These are phyloP conservation scores for Pseudopithomyces maydicus DNA, from an alignment of 2,329 filamentous ascomycete species.

Conservation along the genomic window DNA sequence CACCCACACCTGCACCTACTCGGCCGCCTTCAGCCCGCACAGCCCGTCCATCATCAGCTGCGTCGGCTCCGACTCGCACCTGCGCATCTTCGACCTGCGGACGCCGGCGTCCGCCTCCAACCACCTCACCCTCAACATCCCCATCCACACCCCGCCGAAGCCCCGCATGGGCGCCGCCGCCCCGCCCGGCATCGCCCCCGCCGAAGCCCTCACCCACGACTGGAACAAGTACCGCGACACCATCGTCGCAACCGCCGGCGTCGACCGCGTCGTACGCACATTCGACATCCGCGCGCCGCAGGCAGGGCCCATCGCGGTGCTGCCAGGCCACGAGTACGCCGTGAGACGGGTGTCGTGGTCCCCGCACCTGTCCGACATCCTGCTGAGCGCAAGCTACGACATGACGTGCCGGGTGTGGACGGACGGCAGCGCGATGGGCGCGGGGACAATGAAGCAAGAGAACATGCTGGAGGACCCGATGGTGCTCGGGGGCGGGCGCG, in stretches of 20 bases:
- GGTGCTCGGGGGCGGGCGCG: conserved; percentile 61
- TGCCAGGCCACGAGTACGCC: conserved; percentile 90
- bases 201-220: conserved; percentile 90
- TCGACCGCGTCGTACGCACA: conserved; percentile 83
- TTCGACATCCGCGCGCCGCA: conserved; percentile 85
- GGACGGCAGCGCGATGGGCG: conserved; percentile 67
- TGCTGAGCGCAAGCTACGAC: conserved; percentile 92
- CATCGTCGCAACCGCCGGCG: conserved; percentile 84
- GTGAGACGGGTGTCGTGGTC: conserved; percentile 87
- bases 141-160: conserved; percentile 74
- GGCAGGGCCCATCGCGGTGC: conserved; percentile 72
- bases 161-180: conserved; percentile 51
- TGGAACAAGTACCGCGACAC: conserved; percentile 98
- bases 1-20: conserved; percentile 93
- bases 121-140: conserved; percentile 81
- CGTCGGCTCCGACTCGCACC: conserved; percentile 85
- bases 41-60: conserved; percentile 84
- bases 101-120: conserved; percentile 85
- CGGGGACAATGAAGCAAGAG: conserved; percentile 37
- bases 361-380: conserved; percentile 85
- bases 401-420: conserved; percentile 97
- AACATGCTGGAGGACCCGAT: conserved; percentile 44
- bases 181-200: conserved; percentile 60
- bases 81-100: conserved; percentile 90
- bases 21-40: conserved; percentile 86